phyloP scores from a whole-genome alignment of 139 green algal species.

The Eudorina sp. region DNA sequence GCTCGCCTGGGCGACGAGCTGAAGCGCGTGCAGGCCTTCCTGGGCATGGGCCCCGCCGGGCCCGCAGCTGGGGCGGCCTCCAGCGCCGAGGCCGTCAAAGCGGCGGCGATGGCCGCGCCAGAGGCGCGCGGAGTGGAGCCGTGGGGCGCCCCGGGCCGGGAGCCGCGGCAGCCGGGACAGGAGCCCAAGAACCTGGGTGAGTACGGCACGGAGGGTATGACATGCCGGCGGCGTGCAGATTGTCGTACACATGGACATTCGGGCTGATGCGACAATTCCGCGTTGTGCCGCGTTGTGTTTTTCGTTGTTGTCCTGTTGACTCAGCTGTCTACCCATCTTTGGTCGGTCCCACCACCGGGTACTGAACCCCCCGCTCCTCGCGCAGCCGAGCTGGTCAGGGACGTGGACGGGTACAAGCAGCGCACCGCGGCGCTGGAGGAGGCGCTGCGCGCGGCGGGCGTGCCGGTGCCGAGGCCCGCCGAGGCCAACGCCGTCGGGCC shows the following conservation, averaged over 20 bases:
- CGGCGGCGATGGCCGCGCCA: background rate
- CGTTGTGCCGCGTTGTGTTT: too few species aligned
- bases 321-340: too few species aligned
- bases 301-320: too few species aligned
- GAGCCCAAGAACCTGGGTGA: slow-evolving; percentile 3
- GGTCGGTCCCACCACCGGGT: background rate
- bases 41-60: background rate
- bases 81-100: background rate
- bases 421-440: background rate
- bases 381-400: background rate
- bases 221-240: too few species aligned
- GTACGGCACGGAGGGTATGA: background rate
- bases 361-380: too few species aligned
- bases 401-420: slow-evolving; percentile 5
- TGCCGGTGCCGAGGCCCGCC: background rate
- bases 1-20: slow-evolving; percentile 5
- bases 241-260: too few species aligned
- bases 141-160: slow-evolving; percentile 14
- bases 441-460: background rate
- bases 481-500: background rate
- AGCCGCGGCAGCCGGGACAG: background rate
- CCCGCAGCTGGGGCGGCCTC: background rate
- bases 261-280: too few species aligned
- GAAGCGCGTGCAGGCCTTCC: slow-evolving; percentile 23
- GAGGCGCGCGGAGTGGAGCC: background rate